Percentiles rank a stretch among this genome's conserved stretches.
These are phyloP conservation scores for Cornus suecica DNA, from an alignment of 148 eudicot species.

Conservation along the genomic window DNA sequence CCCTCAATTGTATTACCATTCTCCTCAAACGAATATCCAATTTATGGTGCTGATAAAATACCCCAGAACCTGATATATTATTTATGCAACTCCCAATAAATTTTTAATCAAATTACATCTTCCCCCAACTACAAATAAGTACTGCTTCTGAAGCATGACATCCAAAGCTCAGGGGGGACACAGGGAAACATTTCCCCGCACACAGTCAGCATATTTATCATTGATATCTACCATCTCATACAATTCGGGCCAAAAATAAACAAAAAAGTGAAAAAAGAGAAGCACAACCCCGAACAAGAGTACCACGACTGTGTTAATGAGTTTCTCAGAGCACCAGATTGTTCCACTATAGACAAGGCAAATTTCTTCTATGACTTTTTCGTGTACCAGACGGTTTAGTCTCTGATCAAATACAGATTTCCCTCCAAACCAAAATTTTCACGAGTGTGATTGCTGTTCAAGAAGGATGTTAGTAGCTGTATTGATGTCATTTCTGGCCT, in stretches of 20 bases:
- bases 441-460: slow-evolving; percentile 70
- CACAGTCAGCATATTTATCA: not conserved
- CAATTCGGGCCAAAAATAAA: not conserved
- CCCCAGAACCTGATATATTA: too few species aligned
- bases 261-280: not conserved
- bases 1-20: too few species aligned
- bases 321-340: slow-evolving; percentile 9
- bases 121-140: not conserved
- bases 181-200: not conserved
- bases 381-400: not conserved
- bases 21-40: too few species aligned
- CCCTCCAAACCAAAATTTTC: not conserved
- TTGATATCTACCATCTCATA: not conserved
- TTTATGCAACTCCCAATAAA: too few species aligned
- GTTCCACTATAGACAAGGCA: not conserved
- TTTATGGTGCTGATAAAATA: too few species aligned
- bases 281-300: not conserved
- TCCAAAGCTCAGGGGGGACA: not conserved
- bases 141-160: not conserved
- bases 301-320: not conserved
- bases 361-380: not conserved
- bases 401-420: slow-evolving; percentile 1
- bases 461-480: slow-evolving; percentile 92
- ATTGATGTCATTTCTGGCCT: slow-evolving; percentile 79
- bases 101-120: not conserved